Conservation (phyloP, 495 filamentous ascomycete species). For the Xylaria acuta region DNA sequence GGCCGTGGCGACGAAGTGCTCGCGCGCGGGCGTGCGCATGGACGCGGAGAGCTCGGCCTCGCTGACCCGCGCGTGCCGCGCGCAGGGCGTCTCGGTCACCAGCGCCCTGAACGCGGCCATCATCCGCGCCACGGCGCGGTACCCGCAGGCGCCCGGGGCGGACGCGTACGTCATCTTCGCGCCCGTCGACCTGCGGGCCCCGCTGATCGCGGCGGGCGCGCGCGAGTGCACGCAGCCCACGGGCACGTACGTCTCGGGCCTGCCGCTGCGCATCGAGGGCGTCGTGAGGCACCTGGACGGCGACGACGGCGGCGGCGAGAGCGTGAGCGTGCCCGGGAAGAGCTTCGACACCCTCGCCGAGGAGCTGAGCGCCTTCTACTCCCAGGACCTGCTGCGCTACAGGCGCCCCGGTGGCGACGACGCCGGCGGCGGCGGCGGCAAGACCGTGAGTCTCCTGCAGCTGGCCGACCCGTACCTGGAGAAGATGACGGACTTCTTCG, state of each 20-base stretch:
- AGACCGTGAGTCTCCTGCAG: conserved; percentile 12
- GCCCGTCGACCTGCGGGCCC: conserved; percentile 31
- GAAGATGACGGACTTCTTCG: conserved; percentile 26
- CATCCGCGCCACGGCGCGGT: conserved; percentile 26
- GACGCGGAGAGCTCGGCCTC: background rate
- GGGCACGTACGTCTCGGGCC: conserved; percentile 32
- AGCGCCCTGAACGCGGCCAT: conserved; percentile 34
- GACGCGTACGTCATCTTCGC: conserved; percentile 29
- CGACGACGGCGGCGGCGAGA: too few species aligned
- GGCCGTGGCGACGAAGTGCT: background rate
- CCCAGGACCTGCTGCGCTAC: conserved; percentile 7
- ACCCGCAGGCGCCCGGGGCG: conserved; percentile 18
- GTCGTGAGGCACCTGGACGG: conserved; percentile 4
- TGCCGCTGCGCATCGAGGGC: conserved; percentile 31
- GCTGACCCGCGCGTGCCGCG: conserved; percentile 23
- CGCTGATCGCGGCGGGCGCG: conserved; percentile 12
- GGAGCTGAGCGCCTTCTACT: conserved; percentile 23
- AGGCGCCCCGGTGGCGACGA: background rate
- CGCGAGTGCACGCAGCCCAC: conserved; percentile 8
- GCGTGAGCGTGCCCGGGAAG: background rate
- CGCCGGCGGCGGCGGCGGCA: conserved; percentile 1
- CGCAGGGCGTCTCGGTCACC: conserved; percentile 24
- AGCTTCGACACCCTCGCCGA: conserved; percentile 26
- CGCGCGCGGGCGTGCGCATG: background rate
- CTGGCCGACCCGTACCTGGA: conserved; percentile 26